Percentiles rank a stretch among this genome's conserved stretches.
phyloP scores from a whole-genome alignment of 257 asterid genomes.

The Solanum rostratum region DNA sequence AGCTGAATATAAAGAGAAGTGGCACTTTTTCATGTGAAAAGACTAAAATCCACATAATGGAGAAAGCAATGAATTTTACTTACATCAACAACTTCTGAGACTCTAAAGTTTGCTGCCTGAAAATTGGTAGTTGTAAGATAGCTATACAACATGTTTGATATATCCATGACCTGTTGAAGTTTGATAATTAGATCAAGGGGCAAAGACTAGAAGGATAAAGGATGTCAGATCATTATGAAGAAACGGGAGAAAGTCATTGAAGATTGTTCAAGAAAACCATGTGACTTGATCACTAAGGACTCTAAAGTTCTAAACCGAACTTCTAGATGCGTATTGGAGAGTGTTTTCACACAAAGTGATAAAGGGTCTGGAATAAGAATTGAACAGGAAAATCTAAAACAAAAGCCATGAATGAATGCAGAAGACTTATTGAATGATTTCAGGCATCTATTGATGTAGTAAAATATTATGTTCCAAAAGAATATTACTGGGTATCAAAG shows the following conservation, averaged over 20 bases:
- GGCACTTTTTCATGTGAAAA: background rate
- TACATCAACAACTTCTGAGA: constrained; percentile 35
- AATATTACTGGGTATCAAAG: background rate
- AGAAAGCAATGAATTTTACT: constrained; percentile 12
- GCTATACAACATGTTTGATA: constrained; percentile 47
- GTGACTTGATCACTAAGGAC: background rate
- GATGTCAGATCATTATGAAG: background rate
- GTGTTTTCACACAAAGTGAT: background rate
- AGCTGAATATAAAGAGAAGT: background rate
- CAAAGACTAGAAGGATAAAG: background rate
- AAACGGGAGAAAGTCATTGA: background rate
- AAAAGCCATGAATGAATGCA: background rate
- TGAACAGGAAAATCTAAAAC: background rate
- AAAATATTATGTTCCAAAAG: background rate
- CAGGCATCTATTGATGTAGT: background rate
- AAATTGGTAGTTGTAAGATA: constrained; percentile 36
- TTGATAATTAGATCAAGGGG: background rate
- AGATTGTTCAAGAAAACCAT: background rate
- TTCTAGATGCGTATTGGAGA: background rate
- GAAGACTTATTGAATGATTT: background rate
- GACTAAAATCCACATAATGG: background rate
- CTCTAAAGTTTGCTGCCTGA: constrained; percentile 27
- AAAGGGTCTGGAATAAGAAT: background rate
- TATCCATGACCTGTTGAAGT: constrained; percentile 48
- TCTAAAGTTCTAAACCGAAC: background rate